phyloP scores from a whole-genome alignment of 805 yeast species.

The Saccharomycopsis selenospora region DNA sequence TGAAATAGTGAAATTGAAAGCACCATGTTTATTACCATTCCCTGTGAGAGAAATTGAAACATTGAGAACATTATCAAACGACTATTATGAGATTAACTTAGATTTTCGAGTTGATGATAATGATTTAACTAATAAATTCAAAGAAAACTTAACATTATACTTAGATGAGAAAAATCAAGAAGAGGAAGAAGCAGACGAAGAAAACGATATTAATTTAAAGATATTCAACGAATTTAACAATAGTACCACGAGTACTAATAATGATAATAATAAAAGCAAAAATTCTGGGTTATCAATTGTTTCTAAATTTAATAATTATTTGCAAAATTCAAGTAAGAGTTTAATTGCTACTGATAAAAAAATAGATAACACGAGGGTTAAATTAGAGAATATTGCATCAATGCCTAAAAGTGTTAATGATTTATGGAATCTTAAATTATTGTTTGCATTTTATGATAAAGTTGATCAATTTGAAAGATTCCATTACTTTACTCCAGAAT shows the following conservation, averaged over 20 bases:
- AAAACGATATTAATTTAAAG: constrained; percentile 3
- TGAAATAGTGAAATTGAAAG: constrained; percentile 24
- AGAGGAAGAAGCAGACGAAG: constrained; percentile 9
- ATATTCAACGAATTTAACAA: neutral
- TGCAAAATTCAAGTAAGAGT: constrained; percentile 17
- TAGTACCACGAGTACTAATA: neutral
- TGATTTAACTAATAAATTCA: constrained; percentile 32
- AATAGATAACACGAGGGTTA: constrained; percentile 49
- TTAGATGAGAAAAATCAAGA: constrained; percentile 40
- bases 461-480: constrained; percentile 31
- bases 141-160: constrained; percentile 39
- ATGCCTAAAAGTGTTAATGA: constrained; percentile 43
- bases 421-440: constrained; percentile 53
- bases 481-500: constrained; percentile 41
- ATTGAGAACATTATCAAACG: constrained; percentile 40
- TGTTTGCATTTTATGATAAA: constrained; percentile 54
- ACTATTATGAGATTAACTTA: constrained; percentile 48
- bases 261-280: neutral
- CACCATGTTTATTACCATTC: constrained; percentile 70
- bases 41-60: constrained; percentile 41
- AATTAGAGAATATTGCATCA: constrained; percentile 37
- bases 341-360: neutral
- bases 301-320: constrained; percentile 23
- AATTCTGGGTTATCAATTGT: neutral
- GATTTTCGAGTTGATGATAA: constrained; percentile 36